These are phyloP conservation scores for Mariannaea elegans DNA, from an alignment of 2,329 filamentous ascomycete genomes.

Conservation along the genomic window DNA sequence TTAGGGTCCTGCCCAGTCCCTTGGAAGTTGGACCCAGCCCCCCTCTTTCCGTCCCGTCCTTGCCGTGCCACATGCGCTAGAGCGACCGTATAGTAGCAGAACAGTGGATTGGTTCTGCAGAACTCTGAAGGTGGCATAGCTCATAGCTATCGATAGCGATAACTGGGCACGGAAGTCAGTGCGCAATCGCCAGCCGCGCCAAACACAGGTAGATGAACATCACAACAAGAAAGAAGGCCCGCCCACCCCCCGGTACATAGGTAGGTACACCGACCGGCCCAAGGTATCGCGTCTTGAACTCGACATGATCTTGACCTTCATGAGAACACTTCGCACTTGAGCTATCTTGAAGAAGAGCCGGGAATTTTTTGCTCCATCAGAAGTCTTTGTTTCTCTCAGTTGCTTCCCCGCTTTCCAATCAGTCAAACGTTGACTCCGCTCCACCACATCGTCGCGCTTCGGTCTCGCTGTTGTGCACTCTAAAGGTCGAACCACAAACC, in stretches of 20 bases:
- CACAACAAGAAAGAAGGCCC: not conserved
- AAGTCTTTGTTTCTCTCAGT: no score
- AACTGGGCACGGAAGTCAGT: not conserved
- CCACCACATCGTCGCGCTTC: not conserved
- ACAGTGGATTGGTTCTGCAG: not conserved
- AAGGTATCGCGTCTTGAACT: not conserved
- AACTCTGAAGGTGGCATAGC: not conserved
- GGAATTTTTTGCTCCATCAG: no score
- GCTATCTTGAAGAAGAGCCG: no score
- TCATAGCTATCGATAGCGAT: not conserved
- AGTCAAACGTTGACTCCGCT: not conserved
- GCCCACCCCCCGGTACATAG: no score
- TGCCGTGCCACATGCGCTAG: not conserved
- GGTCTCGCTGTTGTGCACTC: not conserved
- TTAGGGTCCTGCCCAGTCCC: not conserved
- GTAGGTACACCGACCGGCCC: not conserved
- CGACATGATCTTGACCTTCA: not conserved
- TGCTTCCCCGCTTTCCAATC: not conserved
- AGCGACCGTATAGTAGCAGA: not conserved
- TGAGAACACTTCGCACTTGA: no score
- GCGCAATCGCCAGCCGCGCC: not conserved
- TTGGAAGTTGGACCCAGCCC: not conserved
- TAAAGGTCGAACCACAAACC: not conserved
- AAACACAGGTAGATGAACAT: not conserved
- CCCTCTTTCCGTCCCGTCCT: not conserved